phyloP scores from a whole-genome alignment of 1,139 yeast genomes.

The Lodderomyces beijingensis region DNA sequence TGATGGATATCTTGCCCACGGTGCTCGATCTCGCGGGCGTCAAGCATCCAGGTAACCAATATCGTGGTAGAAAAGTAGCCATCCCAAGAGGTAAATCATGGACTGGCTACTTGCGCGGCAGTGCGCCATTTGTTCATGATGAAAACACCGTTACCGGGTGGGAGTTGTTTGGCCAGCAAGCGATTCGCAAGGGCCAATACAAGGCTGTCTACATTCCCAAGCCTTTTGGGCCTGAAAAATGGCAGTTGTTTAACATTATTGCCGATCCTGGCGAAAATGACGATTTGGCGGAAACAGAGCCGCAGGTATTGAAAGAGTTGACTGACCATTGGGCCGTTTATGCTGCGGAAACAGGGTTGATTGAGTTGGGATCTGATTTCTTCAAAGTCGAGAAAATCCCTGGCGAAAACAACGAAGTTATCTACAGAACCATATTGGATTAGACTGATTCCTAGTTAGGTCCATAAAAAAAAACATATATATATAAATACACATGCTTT shows the following conservation, averaged over 20 bases:
- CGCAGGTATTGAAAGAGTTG: conserved; percentile 34
- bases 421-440: conserved; percentile 11
- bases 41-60: conserved; percentile 37
- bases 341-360: conserved; percentile 52
- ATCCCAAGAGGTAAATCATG: conserved; percentile 42
- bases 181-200: conserved; percentile 47
- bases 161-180: conserved; percentile 56
- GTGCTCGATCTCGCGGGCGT: conserved; percentile 45
- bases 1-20: conserved; percentile 57
- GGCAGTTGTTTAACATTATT: conserved; percentile 46
- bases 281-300: conserved; percentile 32
- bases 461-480: not conserved
- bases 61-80: conserved; percentile 36
- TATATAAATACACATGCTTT: not conserved
- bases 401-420: conserved; percentile 10
- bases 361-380: conserved; percentile 24
- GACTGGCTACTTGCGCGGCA: conserved; percentile 25
- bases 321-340: conserved; percentile 48
- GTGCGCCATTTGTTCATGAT: conserved; percentile 29
- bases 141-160: conserved; percentile 52
- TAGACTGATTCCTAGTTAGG: not conserved
- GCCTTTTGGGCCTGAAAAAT: conserved; percentile 45
- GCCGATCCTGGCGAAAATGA: conserved; percentile 46
- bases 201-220: conserved; percentile 48
- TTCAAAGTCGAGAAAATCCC: conserved; percentile 11